Percentiles rank a stretch among this genome's conserved stretches.
These are phyloP conservation scores for Piper betle DNA, from an alignment of 164 flowering plant species.

Conservation along the genomic window DNA sequence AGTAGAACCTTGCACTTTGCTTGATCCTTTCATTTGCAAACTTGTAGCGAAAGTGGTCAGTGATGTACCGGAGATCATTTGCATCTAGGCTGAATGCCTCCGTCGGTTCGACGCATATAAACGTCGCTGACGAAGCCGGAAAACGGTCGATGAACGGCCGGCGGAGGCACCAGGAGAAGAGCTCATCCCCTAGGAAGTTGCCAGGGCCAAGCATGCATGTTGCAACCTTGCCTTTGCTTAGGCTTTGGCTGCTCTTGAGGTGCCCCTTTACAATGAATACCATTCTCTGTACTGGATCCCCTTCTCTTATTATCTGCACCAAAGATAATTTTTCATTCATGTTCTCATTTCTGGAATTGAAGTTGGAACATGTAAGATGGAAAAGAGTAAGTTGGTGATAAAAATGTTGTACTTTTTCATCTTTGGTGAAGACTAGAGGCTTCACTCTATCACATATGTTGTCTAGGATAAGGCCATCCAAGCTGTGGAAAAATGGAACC, in stretches of 20 bases:
- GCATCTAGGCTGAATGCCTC: constrained; percentile 84
- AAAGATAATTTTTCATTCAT: neutral
- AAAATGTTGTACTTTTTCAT: constrained; percentile 57
- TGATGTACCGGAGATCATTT: constrained; percentile 52
- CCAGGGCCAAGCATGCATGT: constrained; percentile 69
- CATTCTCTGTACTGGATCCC: constrained; percentile 83
- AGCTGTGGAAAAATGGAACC: constrained; percentile 76
- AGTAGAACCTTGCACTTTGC: constrained; percentile 69
- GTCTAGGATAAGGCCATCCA: constrained; percentile 91
- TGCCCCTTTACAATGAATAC: constrained; percentile 69
- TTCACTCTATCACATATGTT: constrained; percentile 81
- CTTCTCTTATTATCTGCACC: constrained; percentile 79
- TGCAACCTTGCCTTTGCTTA: constrained; percentile 69
- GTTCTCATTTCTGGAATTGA: neutral
- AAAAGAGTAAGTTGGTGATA: neutral
- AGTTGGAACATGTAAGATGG: too few species aligned
- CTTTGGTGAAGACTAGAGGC: constrained; percentile 68
- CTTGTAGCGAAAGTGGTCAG: constrained; percentile 86
- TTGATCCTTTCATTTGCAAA: constrained; percentile 77
- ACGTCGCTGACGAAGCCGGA: constrained; percentile 87
- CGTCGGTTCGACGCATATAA: constrained; percentile 46
- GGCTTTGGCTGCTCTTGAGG: constrained; percentile 52
- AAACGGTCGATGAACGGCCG: constrained; percentile 75
- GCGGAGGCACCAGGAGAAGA: constrained; percentile 87
- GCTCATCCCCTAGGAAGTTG: constrained; percentile 83